These are phyloP conservation scores for Tulasnella sp. DNA, from an alignment of 768 basidiomycete genomes.

Conservation along the genomic window DNA sequence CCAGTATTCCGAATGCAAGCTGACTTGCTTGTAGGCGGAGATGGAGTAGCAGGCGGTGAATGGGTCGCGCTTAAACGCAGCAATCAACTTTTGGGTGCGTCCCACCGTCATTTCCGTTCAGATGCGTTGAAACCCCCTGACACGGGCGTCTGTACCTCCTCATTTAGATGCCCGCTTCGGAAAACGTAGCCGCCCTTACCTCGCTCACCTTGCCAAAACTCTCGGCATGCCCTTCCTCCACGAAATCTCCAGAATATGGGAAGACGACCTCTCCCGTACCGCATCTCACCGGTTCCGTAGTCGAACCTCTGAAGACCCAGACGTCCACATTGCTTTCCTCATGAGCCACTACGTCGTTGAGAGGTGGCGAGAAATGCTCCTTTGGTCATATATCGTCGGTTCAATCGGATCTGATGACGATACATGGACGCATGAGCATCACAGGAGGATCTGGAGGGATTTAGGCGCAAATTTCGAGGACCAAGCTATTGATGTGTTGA, in stretches of 20 bases:
- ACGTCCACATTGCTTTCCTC: slow-evolving; percentile 17
- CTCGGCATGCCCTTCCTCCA: slow-evolving; percentile 28
- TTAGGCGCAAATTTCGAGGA: slow-evolving; percentile 23
- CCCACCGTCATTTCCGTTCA: neutral
- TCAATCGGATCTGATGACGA: slow-evolving; percentile 21
- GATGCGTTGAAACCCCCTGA: neutral
- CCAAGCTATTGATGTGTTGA: neutral
- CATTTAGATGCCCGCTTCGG: slow-evolving; percentile 32
- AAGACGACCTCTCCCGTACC: slow-evolving; percentile 26
- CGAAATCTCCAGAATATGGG: slow-evolving; percentile 30
- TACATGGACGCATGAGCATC: slow-evolving; percentile 17
- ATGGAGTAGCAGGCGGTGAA: neutral
- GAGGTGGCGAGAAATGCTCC: slow-evolving; percentile 26
- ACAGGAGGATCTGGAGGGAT: slow-evolving; percentile 22
- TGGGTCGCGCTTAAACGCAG: slow-evolving; percentile 9
- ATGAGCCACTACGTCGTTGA: slow-evolving; percentile 26
- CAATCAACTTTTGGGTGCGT: slow-evolving; percentile 8
- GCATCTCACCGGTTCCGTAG: slow-evolving; percentile 20
- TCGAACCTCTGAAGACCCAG: neutral
- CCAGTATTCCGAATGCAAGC: slow-evolving; percentile 33
- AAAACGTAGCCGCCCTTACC: slow-evolving; percentile 31
- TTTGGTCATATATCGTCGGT: slow-evolving; percentile 31
- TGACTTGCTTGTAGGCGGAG: slow-evolving; percentile 28
- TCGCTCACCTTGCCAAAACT: slow-evolving; percentile 31
- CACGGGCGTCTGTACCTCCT: neutral